Evolutionary conservation across 2,329 filamentous ascomycete species (phyloP), one percentile per base, ranked within the genome.

Genomic region (Ploettnerulaceae sp.): DNA sequence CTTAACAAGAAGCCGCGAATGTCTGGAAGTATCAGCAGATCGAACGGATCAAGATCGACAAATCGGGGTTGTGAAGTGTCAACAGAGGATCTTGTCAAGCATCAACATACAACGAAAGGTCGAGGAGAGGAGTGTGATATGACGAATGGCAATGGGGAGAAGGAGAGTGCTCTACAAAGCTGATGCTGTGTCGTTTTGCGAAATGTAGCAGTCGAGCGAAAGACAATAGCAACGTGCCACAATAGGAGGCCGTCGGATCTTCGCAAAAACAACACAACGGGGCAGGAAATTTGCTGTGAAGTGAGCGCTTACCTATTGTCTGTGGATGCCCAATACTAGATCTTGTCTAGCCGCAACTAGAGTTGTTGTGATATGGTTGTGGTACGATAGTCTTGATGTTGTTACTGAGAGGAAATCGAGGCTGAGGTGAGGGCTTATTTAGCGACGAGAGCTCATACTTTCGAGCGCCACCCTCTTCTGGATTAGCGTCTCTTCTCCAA

Each of bases 291-390:
- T 8, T 29, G 26, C 7, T 12, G 31, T 7, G 9, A 33, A 4
- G 29, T 26, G 34, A 29, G 17, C 3, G 45, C 49, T 35, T 52
- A 54, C 52, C 21, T 37, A 5, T 20, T 14, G 18, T 11, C n/a
- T n/a, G 29, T 24, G 24, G 17, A 29, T 29, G 50, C 48, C 35
- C 45, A 50, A 46, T 15, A 21, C 45, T 29, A 45, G 45, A 50
- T 34, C 12, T 41, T 33, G 29, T 53, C 42, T 46, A 39, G 45
- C 11, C n/a, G n/a, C n/a, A n/a, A n/a, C n/a, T n/a, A 31, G 29
- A 34, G 14, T 25, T 35, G 15, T 33, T 12, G 28, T 31, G 9
- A 18, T 15, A 12, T 25, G 24, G 21, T 15, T 22, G 24, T 11
- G 24, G 17, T 9, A n/a, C 22, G 20, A 36, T 41, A 24, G 15